These are phyloP conservation scores for Leccinum huronense DNA, from an alignment of 1,284 basidiomycete species.

Conservation along the genomic window DNA sequence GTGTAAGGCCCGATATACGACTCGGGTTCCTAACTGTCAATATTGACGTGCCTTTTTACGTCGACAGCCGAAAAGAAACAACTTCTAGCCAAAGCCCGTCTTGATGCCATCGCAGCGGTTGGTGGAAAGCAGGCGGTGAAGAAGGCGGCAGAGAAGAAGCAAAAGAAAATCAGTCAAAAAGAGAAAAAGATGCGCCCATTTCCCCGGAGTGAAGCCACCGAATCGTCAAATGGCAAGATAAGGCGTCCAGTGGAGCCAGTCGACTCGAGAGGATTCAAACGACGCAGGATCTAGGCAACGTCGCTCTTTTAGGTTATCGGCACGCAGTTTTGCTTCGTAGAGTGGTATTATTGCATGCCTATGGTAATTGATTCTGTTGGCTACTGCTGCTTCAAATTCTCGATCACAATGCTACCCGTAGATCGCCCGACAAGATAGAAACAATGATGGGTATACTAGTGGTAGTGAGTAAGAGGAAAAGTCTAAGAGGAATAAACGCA, in stretches of 20 bases:
- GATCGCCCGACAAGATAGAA: constrained; percentile 31
- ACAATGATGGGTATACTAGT: constrained; percentile 33
- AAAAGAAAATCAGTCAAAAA: constrained; percentile 84
- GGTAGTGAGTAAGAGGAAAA: constrained; percentile 18
- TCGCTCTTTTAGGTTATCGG: neutral
- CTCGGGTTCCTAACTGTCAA: neutral
- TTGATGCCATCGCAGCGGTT: constrained; percentile 69
- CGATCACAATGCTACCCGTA: constrained; percentile 25
- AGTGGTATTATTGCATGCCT: constrained; percentile 32
- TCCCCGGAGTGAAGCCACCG: constrained; percentile 32
- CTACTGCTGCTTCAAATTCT: constrained; percentile 32
- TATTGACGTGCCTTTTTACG: constrained; percentile 10
- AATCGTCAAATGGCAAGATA: constrained; percentile 16
- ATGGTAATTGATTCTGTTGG: constrained; percentile 32
- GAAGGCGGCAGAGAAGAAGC: constrained; percentile 85
- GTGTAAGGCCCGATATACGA: constrained; percentile 45
- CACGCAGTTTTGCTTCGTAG: constrained; percentile 6
- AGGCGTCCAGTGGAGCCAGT: constrained; percentile 15
- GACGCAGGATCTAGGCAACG: constrained; percentile 20
- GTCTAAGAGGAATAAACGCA: constrained; percentile 26
- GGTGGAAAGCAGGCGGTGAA: constrained; percentile 82
- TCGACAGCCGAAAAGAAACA: constrained; percentile 73
- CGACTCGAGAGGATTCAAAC: constrained; percentile 20
- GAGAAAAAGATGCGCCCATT: constrained; percentile 86
- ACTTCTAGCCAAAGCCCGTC: constrained; percentile 69